phyloP scores from a whole-genome alignment of 257 asterid species.

The Solanum peruvianum region DNA sequence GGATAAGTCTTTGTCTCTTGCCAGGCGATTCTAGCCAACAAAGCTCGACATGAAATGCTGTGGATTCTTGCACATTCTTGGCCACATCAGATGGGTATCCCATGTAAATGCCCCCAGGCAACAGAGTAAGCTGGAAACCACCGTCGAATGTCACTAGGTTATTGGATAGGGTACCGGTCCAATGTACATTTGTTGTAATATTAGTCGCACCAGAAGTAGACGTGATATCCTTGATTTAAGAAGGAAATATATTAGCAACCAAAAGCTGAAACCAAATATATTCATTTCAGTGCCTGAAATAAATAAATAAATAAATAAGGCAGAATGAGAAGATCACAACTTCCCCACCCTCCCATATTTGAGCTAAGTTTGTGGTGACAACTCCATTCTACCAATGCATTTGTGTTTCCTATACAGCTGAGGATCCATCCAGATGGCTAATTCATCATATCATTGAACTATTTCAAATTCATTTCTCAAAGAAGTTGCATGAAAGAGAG shows the following conservation, averaged over 20 bases:
- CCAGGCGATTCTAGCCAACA: conserved; percentile 81
- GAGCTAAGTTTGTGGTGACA: neutral
- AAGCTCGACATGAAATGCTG: conserved; percentile 75
- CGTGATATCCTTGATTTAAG: conserved; percentile 43
- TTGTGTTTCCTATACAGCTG: neutral
- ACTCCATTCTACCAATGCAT: neutral
- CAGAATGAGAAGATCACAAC: neutral
- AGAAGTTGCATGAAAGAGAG: neutral
- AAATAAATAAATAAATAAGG: neutral
- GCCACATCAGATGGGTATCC: conserved; percentile 76
- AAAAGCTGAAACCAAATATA: neutral
- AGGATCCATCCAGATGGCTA: neutral
- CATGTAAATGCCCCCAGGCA: conserved; percentile 87
- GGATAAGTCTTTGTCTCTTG: conserved; percentile 74
- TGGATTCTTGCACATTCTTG: conserved; percentile 68
- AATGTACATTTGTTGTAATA: conserved; percentile 66
- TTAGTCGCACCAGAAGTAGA: conserved; percentile 30
- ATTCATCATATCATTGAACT: neutral
- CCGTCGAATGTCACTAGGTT: conserved; percentile 54
- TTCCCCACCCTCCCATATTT: neutral
- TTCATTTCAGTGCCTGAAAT: neutral
- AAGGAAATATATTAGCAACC: neutral
- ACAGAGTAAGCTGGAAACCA: conserved; percentile 59
- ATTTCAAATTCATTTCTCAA: neutral
- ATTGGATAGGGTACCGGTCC: conserved; percentile 63